Evolutionary conservation across 2,329 filamentous ascomycete species (phyloP).

Genomic region (Botrytis sinoallii): DNA sequence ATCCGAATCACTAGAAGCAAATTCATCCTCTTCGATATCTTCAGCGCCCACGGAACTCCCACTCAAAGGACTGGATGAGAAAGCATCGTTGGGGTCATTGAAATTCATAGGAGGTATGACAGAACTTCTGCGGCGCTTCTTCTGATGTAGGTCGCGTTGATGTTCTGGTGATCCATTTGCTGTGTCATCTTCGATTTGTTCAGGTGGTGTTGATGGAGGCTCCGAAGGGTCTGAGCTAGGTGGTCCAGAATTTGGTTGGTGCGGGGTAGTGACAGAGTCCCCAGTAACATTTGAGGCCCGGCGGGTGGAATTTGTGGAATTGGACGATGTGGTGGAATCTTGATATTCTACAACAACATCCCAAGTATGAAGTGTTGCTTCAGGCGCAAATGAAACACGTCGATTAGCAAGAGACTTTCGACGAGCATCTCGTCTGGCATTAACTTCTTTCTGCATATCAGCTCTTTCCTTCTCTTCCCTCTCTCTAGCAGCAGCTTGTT

Average conservation of each 20-base stretch:
- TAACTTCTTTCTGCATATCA: conserved; percentile 57
- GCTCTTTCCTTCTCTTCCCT: conserved; percentile 63
- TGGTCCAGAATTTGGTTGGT: conserved; percentile 33
- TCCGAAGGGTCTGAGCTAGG: conserved; percentile 50
- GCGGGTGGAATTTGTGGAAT: conserved; percentile 71
- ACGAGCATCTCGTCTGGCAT: conserved; percentile 78
- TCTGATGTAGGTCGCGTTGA: conserved; percentile 63
- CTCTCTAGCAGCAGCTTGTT: conserved; percentile 65
- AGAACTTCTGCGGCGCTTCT: conserved; percentile 61
- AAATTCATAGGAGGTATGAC: conserved; percentile 63
- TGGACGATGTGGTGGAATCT: conserved; percentile 75
- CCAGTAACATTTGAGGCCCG: conserved; percentile 59
- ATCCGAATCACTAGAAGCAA: conserved; percentile 49
- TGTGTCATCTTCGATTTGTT: conserved; percentile 58
- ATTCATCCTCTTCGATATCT: conserved; percentile 46
- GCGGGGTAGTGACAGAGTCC: conserved; percentile 27
- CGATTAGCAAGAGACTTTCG: conserved; percentile 91
- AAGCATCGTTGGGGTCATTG: conserved; percentile 61
- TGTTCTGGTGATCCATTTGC: conserved; percentile 59
- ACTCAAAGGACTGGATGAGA: conserved; percentile 78
- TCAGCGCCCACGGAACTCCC: conserved; percentile 50
- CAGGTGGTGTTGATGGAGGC: conserved; percentile 59
- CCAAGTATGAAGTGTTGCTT: conserved; percentile 96
- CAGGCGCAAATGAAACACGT: conserved; percentile 93
- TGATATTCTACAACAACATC: conserved; percentile 84